These are phyloP conservation scores for Rhododendron kiyosumense DNA, from an alignment of 148 eudicot species.

Conservation along the genomic window DNA sequence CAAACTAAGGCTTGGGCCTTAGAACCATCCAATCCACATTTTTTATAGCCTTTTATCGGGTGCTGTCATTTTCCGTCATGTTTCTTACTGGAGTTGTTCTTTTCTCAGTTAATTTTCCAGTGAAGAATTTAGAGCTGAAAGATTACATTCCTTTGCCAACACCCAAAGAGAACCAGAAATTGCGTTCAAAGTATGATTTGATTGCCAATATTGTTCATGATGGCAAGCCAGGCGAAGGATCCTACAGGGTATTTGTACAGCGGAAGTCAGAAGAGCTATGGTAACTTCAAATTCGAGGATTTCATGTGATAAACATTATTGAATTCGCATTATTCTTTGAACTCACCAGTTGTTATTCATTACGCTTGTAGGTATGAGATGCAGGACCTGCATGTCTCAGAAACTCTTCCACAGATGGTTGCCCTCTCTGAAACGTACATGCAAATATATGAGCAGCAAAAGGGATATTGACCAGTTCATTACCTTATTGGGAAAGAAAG, in stretches of 20 bases:
- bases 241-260: conserved; percentile 93
- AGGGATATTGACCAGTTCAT: not conserved
- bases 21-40: too few species aligned
- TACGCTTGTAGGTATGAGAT: conserved; percentile 71
- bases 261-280: conserved; percentile 95
- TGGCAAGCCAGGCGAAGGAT: conserved; percentile 95
- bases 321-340: not conserved
- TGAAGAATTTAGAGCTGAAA: conserved; percentile 95
- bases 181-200: conserved; percentile 84
- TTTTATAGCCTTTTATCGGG: too few species aligned
- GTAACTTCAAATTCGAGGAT: conserved; percentile 28
- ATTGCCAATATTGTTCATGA: conserved; percentile 97
- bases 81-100: not conserved
- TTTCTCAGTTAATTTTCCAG: conserved; percentile 79
- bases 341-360: not conserved
- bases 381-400: conserved; percentile 94
- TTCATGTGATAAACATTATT: not conserved
- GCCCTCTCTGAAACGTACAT: conserved; percentile 95
- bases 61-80: too few species aligned
- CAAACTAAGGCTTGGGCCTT: too few species aligned
- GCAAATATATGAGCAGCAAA: conserved; percentile 98
- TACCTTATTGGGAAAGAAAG: not conserved
- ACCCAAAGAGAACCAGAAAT: conserved; percentile 49
- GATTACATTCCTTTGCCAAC: conserved; percentile 88
- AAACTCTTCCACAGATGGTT: conserved; percentile 98